Percentiles rank a stretch among this genome's conserved stretches.
Conservation (phyloP, 257 asterid species). For the Leptodermis oblonga region DNA sequence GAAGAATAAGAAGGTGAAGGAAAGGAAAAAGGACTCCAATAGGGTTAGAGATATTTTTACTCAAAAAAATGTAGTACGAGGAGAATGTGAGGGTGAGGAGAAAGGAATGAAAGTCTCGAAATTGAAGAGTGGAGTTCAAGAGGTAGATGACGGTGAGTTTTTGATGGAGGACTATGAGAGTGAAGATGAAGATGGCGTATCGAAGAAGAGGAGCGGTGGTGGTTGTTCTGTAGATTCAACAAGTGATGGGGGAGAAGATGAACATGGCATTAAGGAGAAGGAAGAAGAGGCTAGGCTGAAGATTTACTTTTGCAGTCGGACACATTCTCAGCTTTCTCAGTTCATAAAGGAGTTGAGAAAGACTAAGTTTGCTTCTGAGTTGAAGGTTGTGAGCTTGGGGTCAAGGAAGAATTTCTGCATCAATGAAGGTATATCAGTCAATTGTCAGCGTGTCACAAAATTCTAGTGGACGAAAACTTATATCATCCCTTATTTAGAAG, state of each 20-base stretch:
- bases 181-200: slow-evolving; percentile 51
- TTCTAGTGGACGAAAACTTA: not conserved
- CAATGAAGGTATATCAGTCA: slow-evolving; percentile 67
- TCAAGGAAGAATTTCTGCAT: slow-evolving; percentile 90
- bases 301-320: slow-evolving; percentile 87
- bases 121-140: slow-evolving; percentile 35
- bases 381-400: slow-evolving; percentile 82
- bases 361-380: slow-evolving; percentile 65
- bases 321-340: slow-evolving; percentile 98
- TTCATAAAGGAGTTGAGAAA: slow-evolving; percentile 89
- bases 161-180: slow-evolving; percentile 82
- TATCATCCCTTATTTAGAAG: not conserved
- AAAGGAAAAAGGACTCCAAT: slow-evolving; percentile 13
- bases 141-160: slow-evolving; percentile 62
- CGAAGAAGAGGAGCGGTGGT: slow-evolving; percentile 52
- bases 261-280: slow-evolving; percentile 33
- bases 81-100: slow-evolving; percentile 19
- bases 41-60: slow-evolving; percentile 40
- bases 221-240: slow-evolving; percentile 40
- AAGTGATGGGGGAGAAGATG: slow-evolving; percentile 72
- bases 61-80: slow-evolving; percentile 21
- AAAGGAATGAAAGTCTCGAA: slow-evolving; percentile 28
- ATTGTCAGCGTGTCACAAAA: not conserved
- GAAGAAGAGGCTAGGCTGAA: slow-evolving; percentile 54
- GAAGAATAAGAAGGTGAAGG: slow-evolving; percentile 24